phyloP scores from a whole-genome alignment of 2,329 filamentous ascomycete species.

The Teratosphaeriaceae sp. region DNA sequence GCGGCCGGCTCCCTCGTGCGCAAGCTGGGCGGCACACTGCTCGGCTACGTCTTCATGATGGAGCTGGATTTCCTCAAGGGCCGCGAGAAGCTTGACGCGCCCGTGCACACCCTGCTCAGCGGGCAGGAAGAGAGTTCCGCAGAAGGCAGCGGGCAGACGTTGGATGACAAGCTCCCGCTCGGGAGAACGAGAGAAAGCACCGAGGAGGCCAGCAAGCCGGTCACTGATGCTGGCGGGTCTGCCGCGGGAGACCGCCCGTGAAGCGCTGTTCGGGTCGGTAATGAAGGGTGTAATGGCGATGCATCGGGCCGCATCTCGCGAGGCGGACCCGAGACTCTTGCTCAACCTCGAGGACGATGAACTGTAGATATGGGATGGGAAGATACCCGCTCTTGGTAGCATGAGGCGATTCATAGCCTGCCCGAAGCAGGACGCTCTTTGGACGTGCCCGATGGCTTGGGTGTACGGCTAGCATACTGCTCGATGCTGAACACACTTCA shows the following conservation, averaged over 20 bases:
- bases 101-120: slow-evolving; percentile 74
- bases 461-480: too few species aligned
- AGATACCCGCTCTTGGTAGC: slow-evolving; percentile 1
- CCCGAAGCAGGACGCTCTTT: too few species aligned
- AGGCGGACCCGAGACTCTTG: too few species aligned
- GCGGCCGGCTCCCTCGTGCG: slow-evolving; percentile 82
- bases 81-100: slow-evolving; percentile 77
- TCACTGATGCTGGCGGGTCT: slow-evolving; percentile 18
- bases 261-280: not conserved
- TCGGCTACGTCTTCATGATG: slow-evolving; percentile 92
- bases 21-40: slow-evolving; percentile 75
- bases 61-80: slow-evolving; percentile 92
- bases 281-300: too few species aligned
- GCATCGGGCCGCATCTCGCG: too few species aligned
- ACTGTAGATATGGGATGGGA: not conserved
- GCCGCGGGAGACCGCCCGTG: slow-evolving; percentile 15
- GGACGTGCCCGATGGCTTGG: too few species aligned
- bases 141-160: slow-evolving; percentile 2
- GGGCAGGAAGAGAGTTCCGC: slow-evolving; percentile 46
- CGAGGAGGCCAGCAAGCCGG: slow-evolving; percentile 13
- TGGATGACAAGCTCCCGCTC: slow-evolving; percentile 12
- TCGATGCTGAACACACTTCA: too few species aligned
- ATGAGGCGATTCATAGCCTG: too few species aligned
- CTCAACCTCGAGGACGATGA: too few species aligned
- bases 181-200: slow-evolving; percentile 18